Percentiles rank a stretch among this genome's conserved stretches.
These are phyloP conservation scores for Fonsecaea multimorphosa DNA, from an alignment of 2,329 filamentous ascomycete species.

Conservation along the genomic window DNA sequence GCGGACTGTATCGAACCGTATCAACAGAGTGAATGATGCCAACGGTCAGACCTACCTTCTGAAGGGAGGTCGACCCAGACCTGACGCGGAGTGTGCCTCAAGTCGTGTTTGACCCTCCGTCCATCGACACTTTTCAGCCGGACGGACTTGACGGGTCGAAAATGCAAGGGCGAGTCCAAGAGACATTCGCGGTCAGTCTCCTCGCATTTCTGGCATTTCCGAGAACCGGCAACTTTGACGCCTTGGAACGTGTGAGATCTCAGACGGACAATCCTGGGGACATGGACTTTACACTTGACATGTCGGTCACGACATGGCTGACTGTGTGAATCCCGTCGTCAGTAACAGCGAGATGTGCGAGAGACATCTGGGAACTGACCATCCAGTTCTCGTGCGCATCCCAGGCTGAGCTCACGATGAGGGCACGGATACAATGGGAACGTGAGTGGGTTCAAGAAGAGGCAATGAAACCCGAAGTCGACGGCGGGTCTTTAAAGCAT, in stretches of 20 bases:
- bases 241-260: constrained; percentile 6
- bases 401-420: not conserved
- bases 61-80: constrained; percentile 32
- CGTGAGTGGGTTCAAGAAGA: constrained; percentile 7
- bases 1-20: constrained; percentile 4
- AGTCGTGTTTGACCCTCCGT: constrained; percentile 28
- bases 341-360: not conserved
- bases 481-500: not conserved
- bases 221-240: constrained; percentile 18
- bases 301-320: constrained; percentile 27
- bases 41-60: constrained; percentile 19
- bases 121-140: constrained; percentile 19
- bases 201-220: constrained; percentile 20
- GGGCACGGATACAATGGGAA: not conserved
- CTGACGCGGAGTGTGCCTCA: constrained; percentile 24
- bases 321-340: not conserved
- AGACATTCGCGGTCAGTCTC: constrained; percentile 18
- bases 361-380: constrained; percentile 15
- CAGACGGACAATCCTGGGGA: not conserved
- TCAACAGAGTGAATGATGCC: not conserved
- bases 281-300: constrained; percentile 21
- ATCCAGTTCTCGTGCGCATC: constrained; percentile 24
- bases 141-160: constrained; percentile 24
- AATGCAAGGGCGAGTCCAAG: constrained; percentile 8
- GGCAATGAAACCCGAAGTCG: constrained; percentile 19